A percentile compares a stretch with the other conserved stretches of the same genome.
phyloP scores from a whole-genome alignment of 176 grass and related monocot genomes.

The Luzula sylvatica region DNA sequence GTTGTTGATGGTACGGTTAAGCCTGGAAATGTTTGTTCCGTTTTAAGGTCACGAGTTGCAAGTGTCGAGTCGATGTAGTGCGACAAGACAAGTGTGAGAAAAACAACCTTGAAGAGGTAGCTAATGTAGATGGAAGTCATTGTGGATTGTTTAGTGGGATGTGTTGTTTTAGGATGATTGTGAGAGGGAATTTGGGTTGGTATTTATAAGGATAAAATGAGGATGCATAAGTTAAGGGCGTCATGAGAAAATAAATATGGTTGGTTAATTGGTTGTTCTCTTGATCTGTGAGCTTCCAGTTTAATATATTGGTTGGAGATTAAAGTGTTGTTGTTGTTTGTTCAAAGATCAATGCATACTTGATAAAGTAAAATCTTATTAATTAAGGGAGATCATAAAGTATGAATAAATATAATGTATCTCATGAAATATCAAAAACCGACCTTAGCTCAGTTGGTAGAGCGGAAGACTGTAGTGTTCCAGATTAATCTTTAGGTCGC shows the following conservation, averaged over 20 bases:
- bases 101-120: background rate
- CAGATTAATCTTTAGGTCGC: no score
- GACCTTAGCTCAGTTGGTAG: constrained; percentile 98
- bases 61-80: background rate
- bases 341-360: background rate
- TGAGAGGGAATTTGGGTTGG: background rate
- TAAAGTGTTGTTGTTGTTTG: constrained; percentile 1
- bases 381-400: no score
- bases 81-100: background rate
- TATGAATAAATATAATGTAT: no score
- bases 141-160: background rate
- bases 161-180: constrained; percentile 5
- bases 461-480: no score
- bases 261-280: background rate
- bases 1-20: background rate
- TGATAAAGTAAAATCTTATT: constrained; percentile 10
- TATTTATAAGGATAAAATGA: background rate
- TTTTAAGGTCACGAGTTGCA: constrained; percentile 6
- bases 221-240: background rate
- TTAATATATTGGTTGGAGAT: constrained; percentile 9
- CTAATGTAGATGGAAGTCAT: constrained; percentile 2
- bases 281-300: background rate
- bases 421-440: no score
- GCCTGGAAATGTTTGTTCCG: constrained; percentile 9
- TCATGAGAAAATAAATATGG: constrained; percentile 10